phyloP scores from a whole-genome alignment of 2,329 filamentous ascomycete genomes.

The Pseudocercospora cruenta region DNA sequence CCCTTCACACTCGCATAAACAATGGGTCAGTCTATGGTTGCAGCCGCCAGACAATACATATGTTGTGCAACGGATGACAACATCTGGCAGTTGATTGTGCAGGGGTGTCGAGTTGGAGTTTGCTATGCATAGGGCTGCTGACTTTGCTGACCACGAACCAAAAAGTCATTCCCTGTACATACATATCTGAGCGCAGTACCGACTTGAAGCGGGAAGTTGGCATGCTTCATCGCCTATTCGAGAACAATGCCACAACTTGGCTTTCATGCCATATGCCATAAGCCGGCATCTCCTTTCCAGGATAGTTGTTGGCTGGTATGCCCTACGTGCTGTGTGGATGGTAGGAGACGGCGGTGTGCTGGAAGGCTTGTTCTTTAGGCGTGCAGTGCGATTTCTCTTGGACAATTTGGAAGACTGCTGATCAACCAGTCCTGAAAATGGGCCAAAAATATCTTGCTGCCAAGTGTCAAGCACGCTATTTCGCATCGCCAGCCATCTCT shows the following conservation, averaged over 20 bases:
- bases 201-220: not conserved
- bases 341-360: no score
- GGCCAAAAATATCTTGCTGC: not conserved
- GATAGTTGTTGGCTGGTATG: not conserved
- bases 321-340: no score
- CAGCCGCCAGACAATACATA: not conserved
- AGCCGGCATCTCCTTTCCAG: not conserved
- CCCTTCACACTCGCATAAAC: not conserved
- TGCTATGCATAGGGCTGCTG: slow-evolving; percentile 11
- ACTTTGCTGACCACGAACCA: slow-evolving; percentile 1
- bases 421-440: not conserved
- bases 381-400: not conserved
- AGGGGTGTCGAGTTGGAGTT: not conserved
- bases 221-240: not conserved
- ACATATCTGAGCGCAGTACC: not conserved
- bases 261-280: not conserved
- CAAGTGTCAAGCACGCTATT: not conserved
- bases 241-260: not conserved
- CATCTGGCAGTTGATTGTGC: not conserved
- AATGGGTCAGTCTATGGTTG: not conserved
- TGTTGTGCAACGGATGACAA: not conserved
- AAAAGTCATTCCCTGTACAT: not conserved
- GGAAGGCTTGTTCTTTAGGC: not conserved
- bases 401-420: not conserved
- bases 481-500: not conserved